These are phyloP conservation scores for Chalciporus piperatus DNA, from an alignment of 768 basidiomycete species.

Conservation along the genomic window DNA sequence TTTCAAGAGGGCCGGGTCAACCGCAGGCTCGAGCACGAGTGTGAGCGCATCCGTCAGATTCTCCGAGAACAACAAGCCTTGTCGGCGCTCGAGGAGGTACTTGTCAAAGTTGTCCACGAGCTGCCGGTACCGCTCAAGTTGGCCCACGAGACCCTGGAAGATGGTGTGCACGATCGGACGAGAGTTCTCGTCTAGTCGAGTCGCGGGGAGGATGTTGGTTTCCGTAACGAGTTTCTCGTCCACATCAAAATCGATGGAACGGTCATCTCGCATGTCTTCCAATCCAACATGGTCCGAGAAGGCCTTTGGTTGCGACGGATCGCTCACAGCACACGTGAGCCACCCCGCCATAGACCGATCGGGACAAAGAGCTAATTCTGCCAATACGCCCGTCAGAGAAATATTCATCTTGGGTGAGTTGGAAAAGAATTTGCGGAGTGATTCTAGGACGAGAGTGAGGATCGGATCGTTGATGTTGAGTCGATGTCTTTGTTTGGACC, in stretches of 20 bases:
- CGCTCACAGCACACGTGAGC: constrained; percentile 66
- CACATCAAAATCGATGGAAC: constrained; percentile 75
- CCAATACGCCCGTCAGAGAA: constrained; percentile 78
- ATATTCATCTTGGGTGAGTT: constrained; percentile 88
- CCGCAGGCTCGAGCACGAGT: constrained; percentile 61
- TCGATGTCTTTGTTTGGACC: constrained; percentile 59
- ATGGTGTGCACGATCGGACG: constrained; percentile 81
- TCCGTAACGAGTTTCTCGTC: constrained; percentile 62
- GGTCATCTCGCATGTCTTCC: constrained; percentile 68
- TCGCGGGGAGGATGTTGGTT: constrained; percentile 57
- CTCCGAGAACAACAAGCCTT: constrained; percentile 88
- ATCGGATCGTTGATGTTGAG: constrained; percentile 78
- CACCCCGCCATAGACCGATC: constrained; percentile 85
- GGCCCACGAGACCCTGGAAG: constrained; percentile 74
- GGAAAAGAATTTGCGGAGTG: constrained; percentile 74
- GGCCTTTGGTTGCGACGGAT: constrained; percentile 26
- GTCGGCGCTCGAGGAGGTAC: constrained; percentile 79
- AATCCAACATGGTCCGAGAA: constrained; percentile 7
- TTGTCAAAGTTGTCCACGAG: constrained; percentile 78
- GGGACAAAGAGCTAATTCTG: constrained; percentile 80
- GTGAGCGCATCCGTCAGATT: constrained; percentile 88
- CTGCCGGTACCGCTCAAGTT: constrained; percentile 78
- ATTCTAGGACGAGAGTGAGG: constrained; percentile 65
- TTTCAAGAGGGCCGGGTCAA: constrained; percentile 36
- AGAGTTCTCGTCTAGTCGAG: constrained; percentile 65